Evolutionary conservation across 805 yeast genomes (phyloP).

Genomic region (Candida argentea): DNA sequence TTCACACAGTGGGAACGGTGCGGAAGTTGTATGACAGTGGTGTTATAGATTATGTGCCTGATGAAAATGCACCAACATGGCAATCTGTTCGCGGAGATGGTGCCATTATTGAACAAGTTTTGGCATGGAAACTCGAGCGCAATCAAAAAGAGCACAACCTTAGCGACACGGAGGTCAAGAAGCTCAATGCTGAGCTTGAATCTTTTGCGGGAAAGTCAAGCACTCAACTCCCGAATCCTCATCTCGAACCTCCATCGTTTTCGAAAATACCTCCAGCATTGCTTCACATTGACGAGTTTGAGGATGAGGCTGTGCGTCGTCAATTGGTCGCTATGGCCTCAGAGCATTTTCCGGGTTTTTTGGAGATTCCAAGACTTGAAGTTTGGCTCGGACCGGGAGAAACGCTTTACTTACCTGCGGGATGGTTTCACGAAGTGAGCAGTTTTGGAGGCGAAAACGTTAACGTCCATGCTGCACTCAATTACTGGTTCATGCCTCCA

Average conservation of each 20-base stretch:
- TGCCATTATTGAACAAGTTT: slow-evolving; percentile 41
- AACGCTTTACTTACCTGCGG: slow-evolving; percentile 62
- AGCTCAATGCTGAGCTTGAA: slow-evolving; percentile 3
- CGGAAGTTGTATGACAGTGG: slow-evolving; percentile 47
- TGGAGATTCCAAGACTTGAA: slow-evolving; percentile 28
- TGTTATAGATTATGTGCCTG: slow-evolving; percentile 49
- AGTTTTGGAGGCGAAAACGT: slow-evolving; percentile 34
- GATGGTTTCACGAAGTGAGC: slow-evolving; percentile 79
- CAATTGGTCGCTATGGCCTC: slow-evolving; percentile 26
- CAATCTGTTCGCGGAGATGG: slow-evolving; percentile 52
- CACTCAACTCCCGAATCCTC: slow-evolving; percentile 8
- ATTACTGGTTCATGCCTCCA: slow-evolving; percentile 72
- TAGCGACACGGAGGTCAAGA: slow-evolving; percentile 7
- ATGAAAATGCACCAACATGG: slow-evolving; percentile 57
- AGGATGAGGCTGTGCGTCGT: slow-evolving; percentile 13
- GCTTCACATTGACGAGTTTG: slow-evolving; percentile 48
- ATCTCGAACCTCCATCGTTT: slow-evolving; percentile 60
- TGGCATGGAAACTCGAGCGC: slow-evolving; percentile 30
- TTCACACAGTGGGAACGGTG: slow-evolving; percentile 60
- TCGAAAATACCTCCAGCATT: slow-evolving; percentile 53
- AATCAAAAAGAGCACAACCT: slow-evolving; percentile 8
- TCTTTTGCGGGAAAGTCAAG: slow-evolving; percentile 6
- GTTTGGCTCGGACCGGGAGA: slow-evolving; percentile 52
- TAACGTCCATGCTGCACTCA: slow-evolving; percentile 47
- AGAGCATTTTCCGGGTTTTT: slow-evolving; percentile 40